Base-by-base conservation (phyloP, 2,329 filamentous ascomycete species). In the Fusarium incarnatum region DNA sequence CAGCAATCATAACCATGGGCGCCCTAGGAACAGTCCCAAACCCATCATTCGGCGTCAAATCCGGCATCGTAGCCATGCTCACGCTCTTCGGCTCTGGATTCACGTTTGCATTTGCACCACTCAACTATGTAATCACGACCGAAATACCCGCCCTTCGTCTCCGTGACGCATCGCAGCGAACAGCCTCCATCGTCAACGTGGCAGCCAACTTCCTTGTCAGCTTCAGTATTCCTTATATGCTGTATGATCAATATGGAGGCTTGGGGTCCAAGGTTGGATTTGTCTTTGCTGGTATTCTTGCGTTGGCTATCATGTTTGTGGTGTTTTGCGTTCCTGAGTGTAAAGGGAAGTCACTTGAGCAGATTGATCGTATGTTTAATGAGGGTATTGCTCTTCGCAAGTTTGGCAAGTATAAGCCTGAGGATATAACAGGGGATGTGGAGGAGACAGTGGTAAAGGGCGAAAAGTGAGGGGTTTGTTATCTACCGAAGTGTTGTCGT, bases 61-160 rank as follows among this genome's bases (percentile, higher is more conserved):
- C 68, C 11, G 75, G 71, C 12, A 77, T 81, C 23, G 73, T 81
- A 12, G 76, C 77, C 23, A 78, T 78, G 69, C 67, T 78, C 42
- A 75, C 72, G 20, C 37, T 82, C 8, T 80, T 76, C 37, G 66
- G 55, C 25, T 62, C 77, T 40, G 77, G 76, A 20, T 80, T 77
- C 62, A 70, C 64, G 32, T 67, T 78, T 3, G 78, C 75, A 16
- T 82, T 79, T 77, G 80, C 75, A 5, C 79, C 79, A 6, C 56
- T 79, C 1, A 74, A 75, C 3, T 79, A 82, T 54, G 78, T 80
- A 27, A 71, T 82, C 30, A 74, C 76, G 1, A 77, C 79, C 6
- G 79, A 81, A 55, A 60, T 82, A 5, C 76, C 79, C 1, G 75
- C 77, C 15, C 61, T 69, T 53, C 68, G 75, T 56, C 68, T 80